phyloP scores from a whole-genome alignment of 306 rosid genomes.

The Ammopiptanthus mongolicus region DNA sequence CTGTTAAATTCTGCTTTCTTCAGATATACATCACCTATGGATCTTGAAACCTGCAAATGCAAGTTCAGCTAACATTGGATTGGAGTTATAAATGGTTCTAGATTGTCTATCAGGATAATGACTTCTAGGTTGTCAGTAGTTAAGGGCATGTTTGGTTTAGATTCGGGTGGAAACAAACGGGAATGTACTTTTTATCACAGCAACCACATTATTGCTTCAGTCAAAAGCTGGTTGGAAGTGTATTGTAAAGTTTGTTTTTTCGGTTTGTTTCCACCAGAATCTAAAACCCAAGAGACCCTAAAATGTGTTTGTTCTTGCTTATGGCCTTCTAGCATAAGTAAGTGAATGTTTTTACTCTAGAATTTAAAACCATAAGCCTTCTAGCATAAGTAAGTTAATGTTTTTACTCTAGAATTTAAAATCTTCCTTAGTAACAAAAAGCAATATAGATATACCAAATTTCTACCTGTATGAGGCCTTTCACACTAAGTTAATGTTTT shows the following conservation, averaged over 20 bases:
- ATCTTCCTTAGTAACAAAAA: background rate
- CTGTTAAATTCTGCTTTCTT: slow-evolving; percentile 75
- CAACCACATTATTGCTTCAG: no score
- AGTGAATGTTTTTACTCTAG: background rate
- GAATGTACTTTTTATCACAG: no score
- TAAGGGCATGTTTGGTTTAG: no score
- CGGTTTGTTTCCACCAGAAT: no score
- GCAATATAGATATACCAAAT: background rate
- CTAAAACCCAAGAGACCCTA: no score
- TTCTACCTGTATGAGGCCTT: slow-evolving; percentile 91
- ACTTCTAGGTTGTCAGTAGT: background rate
- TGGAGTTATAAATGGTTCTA: background rate
- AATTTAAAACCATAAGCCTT: no score
- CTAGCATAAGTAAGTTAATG: background rate
- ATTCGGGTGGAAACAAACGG: no score
- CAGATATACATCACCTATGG: slow-evolving; percentile 89
- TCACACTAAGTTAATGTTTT: slow-evolving; percentile 38
- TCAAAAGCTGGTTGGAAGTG: no score
- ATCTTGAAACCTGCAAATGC: slow-evolving; percentile 62
- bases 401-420: background rate
- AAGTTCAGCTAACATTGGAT: background rate
- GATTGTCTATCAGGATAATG: background rate
- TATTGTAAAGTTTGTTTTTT: no score
- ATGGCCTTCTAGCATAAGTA: background rate
- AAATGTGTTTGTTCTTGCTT: background rate